phyloP scores from a whole-genome alignment of 768 basidiomycete genomes.

The Amyloporia xantha region DNA sequence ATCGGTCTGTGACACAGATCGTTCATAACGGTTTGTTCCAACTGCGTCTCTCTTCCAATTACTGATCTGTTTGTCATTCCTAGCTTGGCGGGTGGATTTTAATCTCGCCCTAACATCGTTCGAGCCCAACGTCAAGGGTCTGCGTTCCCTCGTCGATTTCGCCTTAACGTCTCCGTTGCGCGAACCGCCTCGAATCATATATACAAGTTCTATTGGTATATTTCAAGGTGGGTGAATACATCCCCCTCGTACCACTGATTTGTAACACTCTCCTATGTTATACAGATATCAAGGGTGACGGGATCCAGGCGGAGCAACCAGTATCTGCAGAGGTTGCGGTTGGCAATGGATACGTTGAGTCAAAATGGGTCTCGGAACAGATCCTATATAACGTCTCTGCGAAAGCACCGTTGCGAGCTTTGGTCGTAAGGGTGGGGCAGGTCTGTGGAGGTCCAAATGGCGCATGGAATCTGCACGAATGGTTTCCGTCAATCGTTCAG shows the following conservation, averaged over 20 bases:
- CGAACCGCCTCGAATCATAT: slow-evolving; percentile 18
- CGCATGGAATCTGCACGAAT: slow-evolving; percentile 34
- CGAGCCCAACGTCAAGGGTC: slow-evolving; percentile 28
- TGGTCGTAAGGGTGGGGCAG: slow-evolving; percentile 41
- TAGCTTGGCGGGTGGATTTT: slow-evolving; percentile 37
- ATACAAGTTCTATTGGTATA: slow-evolving; percentile 8
- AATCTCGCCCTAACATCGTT: slow-evolving; percentile 33
- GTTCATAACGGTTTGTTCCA: slow-evolving; percentile 25
- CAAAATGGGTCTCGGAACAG: slow-evolving; percentile 39
- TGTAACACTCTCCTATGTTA: background rate
- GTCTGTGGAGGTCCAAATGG: slow-evolving; percentile 35
- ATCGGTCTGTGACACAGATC: slow-evolving; percentile 8
- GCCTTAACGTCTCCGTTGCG: slow-evolving; percentile 2
- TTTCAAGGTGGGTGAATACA: slow-evolving; percentile 3
- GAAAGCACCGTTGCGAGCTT: slow-evolving; percentile 30
- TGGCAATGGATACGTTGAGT: slow-evolving; percentile 40
- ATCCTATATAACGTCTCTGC: slow-evolving; percentile 26
- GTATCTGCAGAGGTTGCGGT: slow-evolving; percentile 27
- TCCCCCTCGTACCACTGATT: background rate
- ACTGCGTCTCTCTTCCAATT: too few relatives aligned
- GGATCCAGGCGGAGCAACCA: background rate
- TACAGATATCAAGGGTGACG: slow-evolving; percentile 1
- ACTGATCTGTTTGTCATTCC: background rate
- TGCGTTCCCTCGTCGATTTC: slow-evolving; percentile 10
- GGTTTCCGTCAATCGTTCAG: too few relatives aligned